Percentiles rank a stretch among this genome's conserved stretches.
These are phyloP conservation scores for Limnomonas spitsbergensis DNA, from an alignment of 139 green algal genomes.

Conservation along the genomic window DNA sequence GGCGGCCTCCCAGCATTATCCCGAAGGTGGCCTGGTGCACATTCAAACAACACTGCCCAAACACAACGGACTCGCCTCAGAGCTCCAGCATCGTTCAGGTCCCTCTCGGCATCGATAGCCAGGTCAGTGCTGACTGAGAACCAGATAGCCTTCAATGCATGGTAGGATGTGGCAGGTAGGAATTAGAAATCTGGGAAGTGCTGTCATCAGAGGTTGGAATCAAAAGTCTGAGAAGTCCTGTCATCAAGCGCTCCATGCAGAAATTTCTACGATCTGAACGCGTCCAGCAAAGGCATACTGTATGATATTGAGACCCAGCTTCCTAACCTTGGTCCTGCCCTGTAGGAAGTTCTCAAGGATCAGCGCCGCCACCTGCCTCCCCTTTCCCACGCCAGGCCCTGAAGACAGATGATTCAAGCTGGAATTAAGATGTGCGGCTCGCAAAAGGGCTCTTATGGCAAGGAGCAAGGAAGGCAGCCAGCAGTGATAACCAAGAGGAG, in stretches of 20 bases:
- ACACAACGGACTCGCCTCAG: conserved; percentile 31
- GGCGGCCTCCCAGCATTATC: too few species aligned
- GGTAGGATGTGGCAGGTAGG: background rate
- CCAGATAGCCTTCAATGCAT: conserved; percentile 70
- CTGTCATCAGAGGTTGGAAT: too few species aligned
- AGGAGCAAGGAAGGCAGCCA: too few species aligned
- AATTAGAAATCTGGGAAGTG: background rate
- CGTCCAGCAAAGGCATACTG: too few species aligned
- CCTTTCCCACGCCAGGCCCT: conserved; percentile 74
- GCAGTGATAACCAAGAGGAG: too few species aligned
- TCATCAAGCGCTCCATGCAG: too few species aligned
- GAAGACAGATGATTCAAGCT: background rate
- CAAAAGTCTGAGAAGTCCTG: too few species aligned
- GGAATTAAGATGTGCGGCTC: background rate
- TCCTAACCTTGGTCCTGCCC: conserved; percentile 40
- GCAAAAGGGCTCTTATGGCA: too few species aligned
- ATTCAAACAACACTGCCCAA: too few species aligned
- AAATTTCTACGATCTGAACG: too few species aligned
- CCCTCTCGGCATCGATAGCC: conserved; percentile 40
- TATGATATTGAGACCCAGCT: too few species aligned
- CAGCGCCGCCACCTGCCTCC: conserved; percentile 64
- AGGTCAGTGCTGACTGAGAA: conserved; percentile 52
- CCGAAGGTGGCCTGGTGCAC: too few species aligned
- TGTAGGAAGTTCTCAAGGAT: conserved; percentile 68
- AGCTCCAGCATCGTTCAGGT: conserved; percentile 54